These are phyloP conservation scores for Cladosporium colombiae DNA, from an alignment of 2,329 filamentous ascomycete genomes.

Conservation along the genomic window DNA sequence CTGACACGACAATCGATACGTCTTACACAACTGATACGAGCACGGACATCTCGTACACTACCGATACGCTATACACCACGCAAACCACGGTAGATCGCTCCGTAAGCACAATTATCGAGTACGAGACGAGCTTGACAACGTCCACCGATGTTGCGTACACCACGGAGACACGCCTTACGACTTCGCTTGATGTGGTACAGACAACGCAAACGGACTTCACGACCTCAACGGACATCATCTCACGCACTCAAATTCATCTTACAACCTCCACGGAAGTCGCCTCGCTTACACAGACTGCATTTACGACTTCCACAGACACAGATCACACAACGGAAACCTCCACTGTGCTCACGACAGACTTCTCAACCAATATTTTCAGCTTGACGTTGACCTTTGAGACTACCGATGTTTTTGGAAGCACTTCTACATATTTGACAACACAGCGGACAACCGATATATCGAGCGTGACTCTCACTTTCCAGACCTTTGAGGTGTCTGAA, in stretches of 20 bases:
- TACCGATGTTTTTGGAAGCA: slow-evolving; percentile 5
- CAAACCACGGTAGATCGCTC: neutral
- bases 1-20: slow-evolving; percentile 7
- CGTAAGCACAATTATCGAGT: slow-evolving; percentile 1
- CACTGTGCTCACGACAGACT: neutral
- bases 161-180: neutral
- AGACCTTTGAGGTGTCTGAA: neutral
- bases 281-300: neutral
- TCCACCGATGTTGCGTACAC: neutral
- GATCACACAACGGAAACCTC: neutral
- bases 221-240: neutral
- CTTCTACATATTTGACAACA: neutral
- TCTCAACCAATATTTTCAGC: neutral
- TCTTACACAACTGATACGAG: slow-evolving; percentile 15
- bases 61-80: slow-evolving; percentile 1
- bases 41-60: slow-evolving; percentile 7
- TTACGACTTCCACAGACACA: neutral
- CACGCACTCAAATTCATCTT: neutral
- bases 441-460: neutral
- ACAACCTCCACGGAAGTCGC: neutral
- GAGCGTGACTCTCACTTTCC: neutral
- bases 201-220: neutral
- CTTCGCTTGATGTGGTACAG: neutral
- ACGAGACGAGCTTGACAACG: neutral
- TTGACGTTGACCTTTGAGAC: neutral